phyloP scores from a whole-genome alignment of 345 rosid genomes.

The Lumnitzera littorea region DNA sequence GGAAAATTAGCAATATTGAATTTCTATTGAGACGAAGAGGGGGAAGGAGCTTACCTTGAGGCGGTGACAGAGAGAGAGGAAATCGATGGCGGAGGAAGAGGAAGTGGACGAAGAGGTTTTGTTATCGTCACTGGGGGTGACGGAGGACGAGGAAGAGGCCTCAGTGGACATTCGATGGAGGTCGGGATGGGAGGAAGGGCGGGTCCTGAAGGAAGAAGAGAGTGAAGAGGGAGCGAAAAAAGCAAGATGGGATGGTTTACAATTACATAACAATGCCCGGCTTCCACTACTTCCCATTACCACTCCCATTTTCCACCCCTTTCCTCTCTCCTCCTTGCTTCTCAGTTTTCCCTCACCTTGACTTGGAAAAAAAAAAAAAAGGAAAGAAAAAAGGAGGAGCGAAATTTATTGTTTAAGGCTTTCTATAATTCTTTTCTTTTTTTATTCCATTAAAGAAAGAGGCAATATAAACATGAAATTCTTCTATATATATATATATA shows the following conservation, averaged over 20 bases:
- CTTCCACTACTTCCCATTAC: constrained; percentile 42
- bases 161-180: constrained; percentile 16
- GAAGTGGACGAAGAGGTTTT: constrained; percentile 24
- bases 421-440: no score
- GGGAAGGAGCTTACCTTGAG: constrained; percentile 52
- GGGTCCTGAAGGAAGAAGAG: constrained; percentile 22
- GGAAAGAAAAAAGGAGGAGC: no score
- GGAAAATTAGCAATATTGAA: no score
- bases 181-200: constrained; percentile 28
- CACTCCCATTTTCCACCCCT: background rate
- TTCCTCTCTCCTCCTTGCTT: no score
- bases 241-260: constrained; percentile 36
- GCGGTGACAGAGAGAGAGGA: constrained; percentile 83
- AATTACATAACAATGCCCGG: constrained; percentile 27
- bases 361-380: no score
- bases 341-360: no score
- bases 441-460: no score
- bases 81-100: constrained; percentile 69
- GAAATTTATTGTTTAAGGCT: no score
- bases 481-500: no score
- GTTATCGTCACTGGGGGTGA: constrained; percentile 30
- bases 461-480: no score
- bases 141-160: constrained; percentile 18
- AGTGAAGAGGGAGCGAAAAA: constrained; percentile 22
- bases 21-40: background rate